phyloP scores from a whole-genome alignment of 2,329 filamentous ascomycete species.

The Stemphylium beticola region DNA sequence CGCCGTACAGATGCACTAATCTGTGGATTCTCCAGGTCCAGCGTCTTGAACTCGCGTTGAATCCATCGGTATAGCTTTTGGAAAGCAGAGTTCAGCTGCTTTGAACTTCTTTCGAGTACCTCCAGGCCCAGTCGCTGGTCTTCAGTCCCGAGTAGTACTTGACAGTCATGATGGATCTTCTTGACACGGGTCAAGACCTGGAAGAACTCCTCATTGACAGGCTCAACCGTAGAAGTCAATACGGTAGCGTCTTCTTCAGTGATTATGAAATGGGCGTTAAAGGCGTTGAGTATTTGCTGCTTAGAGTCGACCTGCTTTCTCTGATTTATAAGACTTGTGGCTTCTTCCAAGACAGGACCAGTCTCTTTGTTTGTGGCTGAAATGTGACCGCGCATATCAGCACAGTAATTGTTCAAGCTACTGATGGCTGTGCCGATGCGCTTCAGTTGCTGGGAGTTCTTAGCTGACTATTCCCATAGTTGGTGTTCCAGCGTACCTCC shows the following conservation, averaged over 20 bases:
- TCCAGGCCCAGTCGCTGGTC: constrained; percentile 87
- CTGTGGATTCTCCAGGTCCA: constrained; percentile 93
- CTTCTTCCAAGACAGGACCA: constrained; percentile 76
- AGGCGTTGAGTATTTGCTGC: constrained; percentile 76
- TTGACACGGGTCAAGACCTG: constrained; percentile 77
- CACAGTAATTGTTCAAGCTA: constrained; percentile 78
- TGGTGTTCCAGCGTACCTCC: constrained; percentile 54
- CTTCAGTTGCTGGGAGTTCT: constrained; percentile 73
- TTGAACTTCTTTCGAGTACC: constrained; percentile 88
- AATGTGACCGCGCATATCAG: constrained; percentile 80
- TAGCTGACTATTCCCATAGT: constrained; percentile 23
- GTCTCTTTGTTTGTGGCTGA: constrained; percentile 77
- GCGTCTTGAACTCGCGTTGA: constrained; percentile 86
- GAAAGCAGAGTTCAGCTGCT: constrained; percentile 84
- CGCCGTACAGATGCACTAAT: constrained; percentile 84
- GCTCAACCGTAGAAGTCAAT: constrained; percentile 78
- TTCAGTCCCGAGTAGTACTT: constrained; percentile 86
- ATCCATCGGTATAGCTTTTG: constrained; percentile 97
- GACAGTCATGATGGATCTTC: constrained; percentile 85
- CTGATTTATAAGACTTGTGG: constrained; percentile 73
- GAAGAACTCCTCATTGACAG: constrained; percentile 88
- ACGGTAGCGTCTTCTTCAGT: constrained; percentile 79
- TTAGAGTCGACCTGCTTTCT: constrained; percentile 78
- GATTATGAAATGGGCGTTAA: constrained; percentile 83
- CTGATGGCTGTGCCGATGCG: constrained; percentile 81